phyloP scores from a whole-genome alignment of 225 moss, liverwort and hornwort genomes.

The Climacium dendroides region DNA sequence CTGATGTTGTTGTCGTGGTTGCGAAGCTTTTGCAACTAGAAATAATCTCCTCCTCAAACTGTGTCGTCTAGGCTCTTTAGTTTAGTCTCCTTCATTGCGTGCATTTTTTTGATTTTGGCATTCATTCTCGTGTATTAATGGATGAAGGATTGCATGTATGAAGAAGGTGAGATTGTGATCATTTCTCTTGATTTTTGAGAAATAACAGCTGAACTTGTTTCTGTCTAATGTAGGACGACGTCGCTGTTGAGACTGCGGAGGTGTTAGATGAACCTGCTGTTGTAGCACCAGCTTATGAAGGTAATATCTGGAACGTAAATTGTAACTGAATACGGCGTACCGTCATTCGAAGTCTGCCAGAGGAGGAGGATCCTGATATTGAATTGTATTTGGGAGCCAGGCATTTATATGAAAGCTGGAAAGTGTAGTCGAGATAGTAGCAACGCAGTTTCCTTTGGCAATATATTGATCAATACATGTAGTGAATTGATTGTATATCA shows the following conservation, averaged over 20 bases:
- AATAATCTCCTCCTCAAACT: neutral
- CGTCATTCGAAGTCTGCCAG: neutral
- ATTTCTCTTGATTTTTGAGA: neutral
- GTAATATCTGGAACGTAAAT: neutral
- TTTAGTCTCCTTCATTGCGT: neutral
- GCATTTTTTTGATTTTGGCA: neutral
- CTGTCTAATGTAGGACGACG: constrained; percentile 5
- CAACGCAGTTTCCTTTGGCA: neutral
- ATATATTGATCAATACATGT: neutral
- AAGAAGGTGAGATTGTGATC: neutral
- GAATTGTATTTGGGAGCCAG: neutral
- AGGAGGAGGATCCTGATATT: neutral
- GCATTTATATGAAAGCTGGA: neutral
- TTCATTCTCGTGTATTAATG: neutral
- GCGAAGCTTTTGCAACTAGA: neutral
- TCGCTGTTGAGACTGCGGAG: neutral
- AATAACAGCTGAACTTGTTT: neutral
- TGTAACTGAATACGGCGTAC: neutral
- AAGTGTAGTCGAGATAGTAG: neutral
- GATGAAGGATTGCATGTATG: neutral
- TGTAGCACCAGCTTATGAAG: neutral
- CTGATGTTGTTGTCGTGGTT: neutral
- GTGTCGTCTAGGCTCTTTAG: neutral
- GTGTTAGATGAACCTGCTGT: neutral
- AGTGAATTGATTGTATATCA: neutral